Conservation (phyloP, 2,329 filamentous ascomycete genomes). For the Talaromyces sp. region DNA sequence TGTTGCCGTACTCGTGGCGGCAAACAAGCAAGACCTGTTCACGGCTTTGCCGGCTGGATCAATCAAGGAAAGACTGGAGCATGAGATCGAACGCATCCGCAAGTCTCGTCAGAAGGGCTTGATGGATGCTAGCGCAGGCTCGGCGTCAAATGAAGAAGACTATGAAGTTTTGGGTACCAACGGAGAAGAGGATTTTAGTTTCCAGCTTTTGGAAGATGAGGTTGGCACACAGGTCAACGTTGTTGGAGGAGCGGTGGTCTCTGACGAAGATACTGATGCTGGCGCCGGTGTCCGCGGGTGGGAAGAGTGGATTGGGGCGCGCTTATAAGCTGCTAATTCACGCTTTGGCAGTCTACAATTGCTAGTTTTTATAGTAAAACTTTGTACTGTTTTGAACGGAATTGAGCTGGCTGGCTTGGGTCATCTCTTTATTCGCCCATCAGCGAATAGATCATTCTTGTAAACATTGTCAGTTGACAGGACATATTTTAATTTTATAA, state of each 20-base stretch:
- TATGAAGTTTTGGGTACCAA: conserved; percentile 81
- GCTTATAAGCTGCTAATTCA: conserved; percentile 47
- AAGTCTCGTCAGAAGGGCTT: conserved; percentile 73
- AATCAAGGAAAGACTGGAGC: conserved; percentile 70
- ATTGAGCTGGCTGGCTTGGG: neutral
- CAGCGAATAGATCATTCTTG: neutral
- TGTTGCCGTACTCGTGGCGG: conserved; percentile 75
- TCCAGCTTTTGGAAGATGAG: conserved; percentile 74
- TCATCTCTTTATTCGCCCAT: neutral
- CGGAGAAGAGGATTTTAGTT: conserved; percentile 74
- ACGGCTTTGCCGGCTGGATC: conserved; percentile 77
- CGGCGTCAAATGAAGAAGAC: conserved; percentile 56
- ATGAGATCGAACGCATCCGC: conserved; percentile 74
- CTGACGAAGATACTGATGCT: conserved; percentile 49
- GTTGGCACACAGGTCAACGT: conserved; percentile 72
- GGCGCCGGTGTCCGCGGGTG: conserved; percentile 72
- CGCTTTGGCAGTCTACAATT: neutral
- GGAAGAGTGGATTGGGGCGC: conserved; percentile 85
- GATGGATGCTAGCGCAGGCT: conserved; percentile 69
- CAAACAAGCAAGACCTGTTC: conserved; percentile 95
- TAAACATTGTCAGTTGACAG: neutral
- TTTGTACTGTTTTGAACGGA: neutral
- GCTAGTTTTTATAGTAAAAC: neutral
- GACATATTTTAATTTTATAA: neutral
- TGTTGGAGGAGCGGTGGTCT: conserved; percentile 61